Base-by-base conservation (phyloP, 495 filamentous ascomycete genomes). In the Neurospora sp. region DNA sequence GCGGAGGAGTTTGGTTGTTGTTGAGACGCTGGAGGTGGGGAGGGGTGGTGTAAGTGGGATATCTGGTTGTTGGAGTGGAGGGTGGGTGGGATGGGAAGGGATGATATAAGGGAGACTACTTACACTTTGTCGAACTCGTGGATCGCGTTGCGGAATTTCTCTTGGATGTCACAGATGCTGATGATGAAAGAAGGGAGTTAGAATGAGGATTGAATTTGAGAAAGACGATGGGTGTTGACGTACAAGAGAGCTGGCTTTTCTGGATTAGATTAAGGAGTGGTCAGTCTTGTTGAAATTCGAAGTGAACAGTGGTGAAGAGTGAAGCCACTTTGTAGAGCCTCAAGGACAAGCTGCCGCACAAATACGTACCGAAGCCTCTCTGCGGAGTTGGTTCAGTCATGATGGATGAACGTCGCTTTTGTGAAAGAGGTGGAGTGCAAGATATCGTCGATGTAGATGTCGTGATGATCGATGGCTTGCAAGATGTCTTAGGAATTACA, bases 141-240 rank as follows among this genome's bases (percentile, higher is more conserved):
- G 79, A 99, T 96, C 48, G 88, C 88, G 5, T 84, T 82, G 59
- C 93, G 88, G 85, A 99, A 99, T 79, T 92, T 94, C 75, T 97
- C 94, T 86, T 99, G 96, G 75, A 98, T 87, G 77, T 99, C 96
- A 84, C 96, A 99, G 77, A 18, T 8, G 31, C 31, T 35, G 31
- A 35, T 35, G 31, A 35, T 35, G 31, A 35, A 35, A 35, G 31
- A 35, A 35, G 31, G 31, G 31, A 5, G 9, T 27, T 22, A 37
- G 20, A 59, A n/a, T 16, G 14, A 35, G 39, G 70, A 22, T 45
- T n/a, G 12, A 2, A 9, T 20, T 2, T 27, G 38, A 18, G 20
- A 18, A 7, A 35, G 35, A 16, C 0, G 18, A 38, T n/a, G 16
- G 40, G n/a, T 35, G 38, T 14, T 18, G 38, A 81, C 84, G 74